Conservation (phyloP, 331 rosid genomes). For the Spiraea crenata region DNA sequence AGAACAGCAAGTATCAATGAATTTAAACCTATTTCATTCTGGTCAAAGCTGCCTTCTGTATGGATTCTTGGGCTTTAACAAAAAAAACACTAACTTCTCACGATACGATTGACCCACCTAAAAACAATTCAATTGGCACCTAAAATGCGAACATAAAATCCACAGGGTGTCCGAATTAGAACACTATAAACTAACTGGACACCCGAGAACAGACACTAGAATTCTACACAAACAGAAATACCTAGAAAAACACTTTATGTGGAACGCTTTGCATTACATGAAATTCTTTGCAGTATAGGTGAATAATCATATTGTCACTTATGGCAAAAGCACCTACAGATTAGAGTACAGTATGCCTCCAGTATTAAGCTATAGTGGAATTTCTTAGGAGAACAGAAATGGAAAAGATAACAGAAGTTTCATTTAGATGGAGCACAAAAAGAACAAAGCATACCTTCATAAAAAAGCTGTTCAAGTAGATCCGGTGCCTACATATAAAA, state of each 20-base stretch:
- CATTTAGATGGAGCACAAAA: not conserved
- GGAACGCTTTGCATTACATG: not conserved
- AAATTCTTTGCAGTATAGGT: not conserved
- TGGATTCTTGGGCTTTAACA: not conserved
- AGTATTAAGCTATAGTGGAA: not conserved
- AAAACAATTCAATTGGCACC: not conserved
- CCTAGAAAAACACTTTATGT: not conserved
- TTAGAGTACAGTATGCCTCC: not conserved
- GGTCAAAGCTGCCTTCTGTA: not conserved
- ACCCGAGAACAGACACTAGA: not conserved
- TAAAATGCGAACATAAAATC: not conserved
- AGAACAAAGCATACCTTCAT: constrained; percentile 47
- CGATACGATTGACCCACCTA: too few relatives aligned
- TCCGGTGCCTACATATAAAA: constrained; percentile 76
- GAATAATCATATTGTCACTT: not conserved
- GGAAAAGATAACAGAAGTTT: not conserved
- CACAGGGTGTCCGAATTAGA: not conserved
- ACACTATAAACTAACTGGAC: not conserved
- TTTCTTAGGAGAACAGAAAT: not conserved
- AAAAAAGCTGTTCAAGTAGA: constrained; percentile 70
- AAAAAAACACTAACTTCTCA: too few relatives aligned
- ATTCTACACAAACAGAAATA: not conserved
- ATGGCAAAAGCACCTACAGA: not conserved
- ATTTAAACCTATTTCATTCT: not conserved
- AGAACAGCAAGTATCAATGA: not conserved